phyloP scores from a whole-genome alignment of 305 asterid species.

The Plantago rigida region DNA sequence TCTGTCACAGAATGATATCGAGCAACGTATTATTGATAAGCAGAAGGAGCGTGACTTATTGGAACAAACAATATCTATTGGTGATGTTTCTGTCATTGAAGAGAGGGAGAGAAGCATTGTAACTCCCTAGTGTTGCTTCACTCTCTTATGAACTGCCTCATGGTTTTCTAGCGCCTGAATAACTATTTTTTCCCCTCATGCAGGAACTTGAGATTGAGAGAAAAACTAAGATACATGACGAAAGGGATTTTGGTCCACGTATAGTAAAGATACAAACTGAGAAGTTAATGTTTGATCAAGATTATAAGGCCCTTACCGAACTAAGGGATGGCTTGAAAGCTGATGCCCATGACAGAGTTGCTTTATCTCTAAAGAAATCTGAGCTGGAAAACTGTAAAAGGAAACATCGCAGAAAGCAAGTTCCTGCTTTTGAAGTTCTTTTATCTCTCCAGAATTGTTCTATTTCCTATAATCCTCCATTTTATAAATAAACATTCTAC shows the following conservation, averaged over 20 bases:
- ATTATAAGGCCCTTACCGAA: conserved; percentile 44
- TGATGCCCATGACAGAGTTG: conserved; percentile 71
- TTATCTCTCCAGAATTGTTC: conserved; percentile 19
- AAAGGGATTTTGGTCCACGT: conserved; percentile 41
- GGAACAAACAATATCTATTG: conserved; percentile 50
- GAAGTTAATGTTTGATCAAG: conserved; percentile 47
- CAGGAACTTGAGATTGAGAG: conserved; percentile 70
- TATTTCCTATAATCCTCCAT: conserved; percentile 6
- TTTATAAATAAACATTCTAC: too few species aligned
- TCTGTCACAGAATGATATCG: conserved; percentile 38
- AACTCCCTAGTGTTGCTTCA: conserved; percentile 23
- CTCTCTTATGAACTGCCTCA: conserved; percentile 7
- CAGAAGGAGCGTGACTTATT: conserved; percentile 49
- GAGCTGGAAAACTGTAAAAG: conserved; percentile 67
- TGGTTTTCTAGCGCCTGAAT: conserved; percentile 25
- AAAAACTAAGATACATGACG: conserved; percentile 50
- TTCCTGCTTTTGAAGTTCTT: conserved; percentile 25
- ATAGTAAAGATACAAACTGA: conserved; percentile 47
- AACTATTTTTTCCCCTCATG: conserved; percentile 26
- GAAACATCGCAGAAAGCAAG: conserved; percentile 77
- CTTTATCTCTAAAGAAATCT: conserved; percentile 59
- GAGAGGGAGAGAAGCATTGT: conserved; percentile 76
- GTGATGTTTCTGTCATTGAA: conserved; percentile 51
- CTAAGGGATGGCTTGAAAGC: conserved; percentile 64
- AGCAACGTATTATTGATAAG: conserved; percentile 52